A percentile compares a stretch with the other conserved stretches of the same genome.
phyloP scores from a whole-genome alignment of 306 rosid genomes.

The Trichosanthes cucumerina region DNA sequence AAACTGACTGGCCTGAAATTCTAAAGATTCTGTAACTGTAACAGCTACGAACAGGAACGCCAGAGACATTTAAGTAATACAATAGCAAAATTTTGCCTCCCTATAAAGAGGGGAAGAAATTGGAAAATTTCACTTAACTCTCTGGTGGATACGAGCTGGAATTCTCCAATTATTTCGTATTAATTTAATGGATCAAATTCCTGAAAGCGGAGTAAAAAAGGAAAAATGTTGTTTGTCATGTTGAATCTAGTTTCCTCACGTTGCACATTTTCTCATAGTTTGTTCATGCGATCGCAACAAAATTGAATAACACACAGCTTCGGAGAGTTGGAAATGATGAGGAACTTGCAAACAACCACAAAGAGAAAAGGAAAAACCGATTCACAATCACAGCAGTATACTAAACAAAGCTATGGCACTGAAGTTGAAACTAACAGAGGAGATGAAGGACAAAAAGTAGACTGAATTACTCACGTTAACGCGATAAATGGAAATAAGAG shows the following conservation, averaged over 20 bases:
- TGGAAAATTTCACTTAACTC: neutral
- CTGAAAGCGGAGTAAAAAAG: neutral
- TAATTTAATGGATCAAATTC: neutral
- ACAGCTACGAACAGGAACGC: neutral
- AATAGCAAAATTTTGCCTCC: neutral
- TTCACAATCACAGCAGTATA: neutral
- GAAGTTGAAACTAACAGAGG: neutral
- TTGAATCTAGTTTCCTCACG: neutral
- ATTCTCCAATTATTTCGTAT: neutral
- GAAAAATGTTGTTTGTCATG: neutral
- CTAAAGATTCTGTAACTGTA: neutral
- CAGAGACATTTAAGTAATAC: neutral
- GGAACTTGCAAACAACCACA: neutral
- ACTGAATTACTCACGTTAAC: constrained; percentile 26
- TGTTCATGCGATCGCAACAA: neutral
- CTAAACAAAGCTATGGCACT: neutral
- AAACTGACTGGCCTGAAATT: neutral
- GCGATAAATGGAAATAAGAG: constrained; percentile 42
- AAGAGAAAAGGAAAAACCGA: neutral
- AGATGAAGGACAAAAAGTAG: neutral
- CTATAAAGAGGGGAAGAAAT: neutral
- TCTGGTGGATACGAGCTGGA: neutral
- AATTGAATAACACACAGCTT: neutral
- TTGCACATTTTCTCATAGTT: neutral
- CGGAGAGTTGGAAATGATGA: neutral